These are phyloP conservation scores for Chlamydomonas incerta DNA, from an alignment of 139 green algal species.

Conservation along the genomic window DNA sequence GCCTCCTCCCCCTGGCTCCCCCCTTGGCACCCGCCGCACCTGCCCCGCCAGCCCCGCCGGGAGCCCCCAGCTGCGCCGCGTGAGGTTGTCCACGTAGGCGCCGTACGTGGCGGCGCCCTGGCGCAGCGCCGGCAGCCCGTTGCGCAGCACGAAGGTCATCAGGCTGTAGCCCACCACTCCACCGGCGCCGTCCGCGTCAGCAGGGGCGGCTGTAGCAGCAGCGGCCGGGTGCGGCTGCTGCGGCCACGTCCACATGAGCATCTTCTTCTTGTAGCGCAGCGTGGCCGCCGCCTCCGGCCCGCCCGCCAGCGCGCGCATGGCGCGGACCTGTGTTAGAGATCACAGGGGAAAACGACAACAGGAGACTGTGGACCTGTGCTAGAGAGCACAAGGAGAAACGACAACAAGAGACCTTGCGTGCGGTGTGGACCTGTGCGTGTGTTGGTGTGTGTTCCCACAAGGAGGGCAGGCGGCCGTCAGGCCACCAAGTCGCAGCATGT, in stretches of 20 bases:
- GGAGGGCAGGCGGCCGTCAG: too few relatives aligned
- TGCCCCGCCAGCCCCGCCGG: conserved; percentile 27
- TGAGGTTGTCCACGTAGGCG: conserved; percentile 49
- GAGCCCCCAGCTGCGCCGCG: conserved; percentile 48
- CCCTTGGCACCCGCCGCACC: not conserved
- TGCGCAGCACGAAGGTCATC: conserved; percentile 72
- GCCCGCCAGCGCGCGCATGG: conserved; percentile 40
- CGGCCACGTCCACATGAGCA: conserved; percentile 59
- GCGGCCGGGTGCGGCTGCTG: not conserved
- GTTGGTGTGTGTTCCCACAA: too few relatives aligned
- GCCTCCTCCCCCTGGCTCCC: not conserved
- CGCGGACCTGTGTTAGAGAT: too few relatives aligned
- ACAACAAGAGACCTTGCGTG: not conserved
- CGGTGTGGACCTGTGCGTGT: not conserved
- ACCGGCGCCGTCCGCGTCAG: not conserved
- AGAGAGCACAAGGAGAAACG: not conserved
- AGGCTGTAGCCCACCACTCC: conserved; percentile 68
- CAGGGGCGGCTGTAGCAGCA: too few relatives aligned
- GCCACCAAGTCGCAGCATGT: too few relatives aligned
- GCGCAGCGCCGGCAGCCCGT: conserved; percentile 54
- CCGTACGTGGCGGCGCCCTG: conserved; percentile 45
- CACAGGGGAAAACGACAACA: too few relatives aligned
- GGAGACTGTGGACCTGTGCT: too few relatives aligned
- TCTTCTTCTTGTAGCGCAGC: conserved; percentile 77
- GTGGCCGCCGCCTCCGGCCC: not conserved